Conservation (phyloP, 2,329 filamentous ascomycete genomes). For the Diplodia scrobiculata region DNA sequence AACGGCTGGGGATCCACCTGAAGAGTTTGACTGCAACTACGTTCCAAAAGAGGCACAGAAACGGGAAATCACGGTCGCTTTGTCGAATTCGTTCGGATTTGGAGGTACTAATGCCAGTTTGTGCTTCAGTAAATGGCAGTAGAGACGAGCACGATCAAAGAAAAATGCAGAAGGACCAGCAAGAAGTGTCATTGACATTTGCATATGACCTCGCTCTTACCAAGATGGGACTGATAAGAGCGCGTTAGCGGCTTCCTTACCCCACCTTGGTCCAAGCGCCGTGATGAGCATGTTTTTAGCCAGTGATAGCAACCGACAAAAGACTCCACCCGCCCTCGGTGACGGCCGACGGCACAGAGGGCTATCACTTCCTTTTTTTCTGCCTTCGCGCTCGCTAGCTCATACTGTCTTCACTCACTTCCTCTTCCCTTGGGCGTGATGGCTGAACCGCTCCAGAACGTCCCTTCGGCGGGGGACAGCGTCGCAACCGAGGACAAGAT, state of each 20-base stretch:
- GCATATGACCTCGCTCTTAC: slow-evolving; percentile 21
- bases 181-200: slow-evolving; percentile 15
- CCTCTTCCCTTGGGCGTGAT: neutral
- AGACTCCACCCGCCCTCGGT: neutral
- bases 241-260: slow-evolving; percentile 21
- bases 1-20: slow-evolving; percentile 60
- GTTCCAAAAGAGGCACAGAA: slow-evolving; percentile 72
- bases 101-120: slow-evolving; percentile 93
- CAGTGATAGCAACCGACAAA: slow-evolving; percentile 1
- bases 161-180: neutral
- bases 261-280: slow-evolving; percentile 25
- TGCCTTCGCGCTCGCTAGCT: neutral
- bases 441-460: slow-evolving; percentile 4
- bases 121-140: slow-evolving; percentile 64
- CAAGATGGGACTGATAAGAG: slow-evolving; percentile 25
- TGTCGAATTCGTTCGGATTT: slow-evolving; percentile 98
- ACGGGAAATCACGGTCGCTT: slow-evolving; percentile 60
- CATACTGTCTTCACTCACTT: neutral
- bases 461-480: neutral
- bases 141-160: neutral
- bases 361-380: neutral
- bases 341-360: neutral
- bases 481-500: neutral
- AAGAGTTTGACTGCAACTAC: slow-evolving; percentile 79
- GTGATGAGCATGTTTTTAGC: slow-evolving; percentile 6